Conservation (phyloP, 805 yeast genomes). For the Danielozyma ontarioensis region DNA sequence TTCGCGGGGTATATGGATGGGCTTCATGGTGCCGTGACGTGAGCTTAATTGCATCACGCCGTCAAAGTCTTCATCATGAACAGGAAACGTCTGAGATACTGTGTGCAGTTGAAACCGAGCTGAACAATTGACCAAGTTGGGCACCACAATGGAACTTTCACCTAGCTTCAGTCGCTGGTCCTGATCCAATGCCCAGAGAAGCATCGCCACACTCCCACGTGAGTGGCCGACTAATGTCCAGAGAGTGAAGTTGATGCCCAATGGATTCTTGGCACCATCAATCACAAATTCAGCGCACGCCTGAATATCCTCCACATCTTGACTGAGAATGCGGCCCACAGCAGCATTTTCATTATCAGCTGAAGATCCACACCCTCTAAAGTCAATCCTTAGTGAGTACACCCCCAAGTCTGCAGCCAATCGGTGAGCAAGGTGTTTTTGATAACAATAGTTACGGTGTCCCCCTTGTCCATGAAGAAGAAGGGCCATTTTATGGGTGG, state of each 20-base stretch:
- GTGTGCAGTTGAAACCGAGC: constrained; percentile 59
- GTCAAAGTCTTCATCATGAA: constrained; percentile 13
- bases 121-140: constrained; percentile 65
- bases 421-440: constrained; percentile 52
- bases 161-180: constrained; percentile 27
- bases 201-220: constrained; percentile 72
- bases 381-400: constrained; percentile 72
- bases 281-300: constrained; percentile 24
- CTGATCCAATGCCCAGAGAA: constrained; percentile 58
- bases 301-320: constrained; percentile 68
- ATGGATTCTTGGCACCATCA: constrained; percentile 25
- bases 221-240: constrained; percentile 72
- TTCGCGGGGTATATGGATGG: constrained; percentile 36
- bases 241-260: constrained; percentile 41
- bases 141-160: constrained; percentile 42
- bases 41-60: constrained; percentile 34
- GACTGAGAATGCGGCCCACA: constrained; percentile 52
- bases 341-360: constrained; percentile 37
- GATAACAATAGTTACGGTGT: constrained; percentile 76
- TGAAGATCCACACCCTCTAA: constrained; percentile 81
- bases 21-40: constrained; percentile 46
- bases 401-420: constrained; percentile 58
- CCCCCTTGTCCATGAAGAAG: constrained; percentile 84
- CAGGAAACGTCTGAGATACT: constrained; percentile 35
- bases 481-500: constrained; percentile 50